A percentile compares a stretch with the other conserved stretches of the same genome.
Conservation (phyloP, 495 filamentous ascomycete genomes). For the Penicillium chermesinum region DNA sequence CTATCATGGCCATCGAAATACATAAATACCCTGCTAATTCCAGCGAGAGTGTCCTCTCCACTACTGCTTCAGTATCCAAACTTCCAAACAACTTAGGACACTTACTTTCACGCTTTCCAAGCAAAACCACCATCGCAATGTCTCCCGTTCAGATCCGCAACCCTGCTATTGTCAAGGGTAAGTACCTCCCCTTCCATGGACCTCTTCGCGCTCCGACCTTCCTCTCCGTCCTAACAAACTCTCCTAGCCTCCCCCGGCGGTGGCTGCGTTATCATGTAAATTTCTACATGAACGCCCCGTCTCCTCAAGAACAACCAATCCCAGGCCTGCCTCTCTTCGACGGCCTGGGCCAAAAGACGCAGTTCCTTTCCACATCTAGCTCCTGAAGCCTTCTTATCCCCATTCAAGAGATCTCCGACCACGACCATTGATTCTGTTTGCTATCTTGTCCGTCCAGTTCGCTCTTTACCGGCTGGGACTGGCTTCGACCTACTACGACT, state of each 20-base stretch:
- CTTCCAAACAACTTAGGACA: conserved; percentile 15
- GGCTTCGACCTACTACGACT: background rate
- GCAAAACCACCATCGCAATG: conserved; percentile 31
- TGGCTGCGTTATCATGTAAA: conserved; percentile 40
- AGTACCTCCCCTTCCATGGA: conserved; percentile 2
- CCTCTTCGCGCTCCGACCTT: no score
- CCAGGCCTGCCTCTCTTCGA: conserved; percentile 2
- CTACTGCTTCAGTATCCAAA: conserved; percentile 11
- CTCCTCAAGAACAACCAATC: conserved; percentile 3
- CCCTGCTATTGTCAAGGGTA: conserved; percentile 30
- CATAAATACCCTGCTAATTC: conserved; percentile 10
- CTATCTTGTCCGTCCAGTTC: conserved; percentile 14
- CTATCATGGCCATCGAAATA: background rate
- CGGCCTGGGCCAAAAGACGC: conserved; percentile 2
- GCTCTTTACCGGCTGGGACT: conserved; percentile 8
- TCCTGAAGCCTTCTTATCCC: conserved; percentile 2
- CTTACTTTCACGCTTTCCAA: conserved; percentile 20
- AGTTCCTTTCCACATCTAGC: background rate
- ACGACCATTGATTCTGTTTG: conserved; percentile 9
- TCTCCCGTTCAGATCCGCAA: conserved; percentile 28
- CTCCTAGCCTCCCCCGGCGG: conserved; percentile 29
- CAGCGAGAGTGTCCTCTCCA: conserved; percentile 8
- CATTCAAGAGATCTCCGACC: conserved; percentile 2
- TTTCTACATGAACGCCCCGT: conserved; percentile 9
- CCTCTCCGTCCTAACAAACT: conserved; percentile 11